Percentiles rank a stretch among this genome's conserved stretches.
Conservation (phyloP, 805 yeast genomes). For the Vanderwaltozyma yarrowii region DNA sequence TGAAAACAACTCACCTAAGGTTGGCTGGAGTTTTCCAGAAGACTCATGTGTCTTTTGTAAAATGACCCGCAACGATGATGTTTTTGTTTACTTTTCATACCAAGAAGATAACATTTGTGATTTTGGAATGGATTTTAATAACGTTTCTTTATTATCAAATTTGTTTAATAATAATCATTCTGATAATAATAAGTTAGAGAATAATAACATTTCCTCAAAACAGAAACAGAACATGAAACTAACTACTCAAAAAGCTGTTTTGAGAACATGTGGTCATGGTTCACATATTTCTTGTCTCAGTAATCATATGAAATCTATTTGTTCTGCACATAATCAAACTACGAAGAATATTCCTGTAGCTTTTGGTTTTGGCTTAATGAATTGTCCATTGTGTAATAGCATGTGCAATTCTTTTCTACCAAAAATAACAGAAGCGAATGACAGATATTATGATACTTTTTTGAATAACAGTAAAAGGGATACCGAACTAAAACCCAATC, state of each 20-base stretch:
- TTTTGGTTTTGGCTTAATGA: constrained; percentile 55
- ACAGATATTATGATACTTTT: background rate
- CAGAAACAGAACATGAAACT: constrained; percentile 28
- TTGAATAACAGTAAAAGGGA: background rate
- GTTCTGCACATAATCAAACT: constrained; percentile 54
- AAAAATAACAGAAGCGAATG: constrained; percentile 18
- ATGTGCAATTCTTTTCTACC: constrained; percentile 80
- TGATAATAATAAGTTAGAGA: too few species aligned
- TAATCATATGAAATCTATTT: constrained; percentile 48
- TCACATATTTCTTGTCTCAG: constrained; percentile 76
- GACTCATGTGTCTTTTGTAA: constrained; percentile 27
- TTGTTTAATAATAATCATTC: background rate
- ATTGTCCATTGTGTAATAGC: constrained; percentile 88
- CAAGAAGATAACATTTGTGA: constrained; percentile 22
- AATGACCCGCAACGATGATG: constrained; percentile 20
- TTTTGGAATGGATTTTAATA: constrained; percentile 10
- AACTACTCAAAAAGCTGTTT: constrained; percentile 23
- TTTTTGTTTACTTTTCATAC: constrained; percentile 24
- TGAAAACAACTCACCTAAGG: background rate
- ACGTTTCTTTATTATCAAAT: constrained; percentile 11
- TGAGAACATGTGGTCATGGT: constrained; percentile 80
- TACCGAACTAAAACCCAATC: background rate
- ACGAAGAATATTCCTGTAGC: constrained; percentile 78
- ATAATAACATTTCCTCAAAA: background rate
- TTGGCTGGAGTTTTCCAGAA: constrained; percentile 15